A percentile compares a stretch with the other conserved stretches of the same genome.
Evolutionary conservation across 768 basidiomycete species (phyloP).

Genomic region (Ephemerocybe angulata): DNA sequence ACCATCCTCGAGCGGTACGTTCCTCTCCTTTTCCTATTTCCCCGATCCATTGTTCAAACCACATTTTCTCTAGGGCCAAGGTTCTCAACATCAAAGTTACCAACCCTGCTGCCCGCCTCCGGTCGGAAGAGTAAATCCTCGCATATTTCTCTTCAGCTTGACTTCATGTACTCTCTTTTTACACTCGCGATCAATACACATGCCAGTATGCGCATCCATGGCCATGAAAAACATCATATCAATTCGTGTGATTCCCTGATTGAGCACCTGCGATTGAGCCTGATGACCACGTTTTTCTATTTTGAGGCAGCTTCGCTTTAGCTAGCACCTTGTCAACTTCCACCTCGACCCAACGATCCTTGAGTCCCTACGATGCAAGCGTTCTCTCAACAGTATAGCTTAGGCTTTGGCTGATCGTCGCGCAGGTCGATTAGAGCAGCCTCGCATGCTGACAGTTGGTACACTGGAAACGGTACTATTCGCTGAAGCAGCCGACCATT

Average conservation of each 20-base stretch:
- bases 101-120: conserved; percentile 87
- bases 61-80: conserved; percentile 57
- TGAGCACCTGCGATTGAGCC: not conserved
- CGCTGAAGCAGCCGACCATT: not conserved
- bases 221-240: not conserved
- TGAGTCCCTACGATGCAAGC: conserved; percentile 2
- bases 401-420: not conserved
- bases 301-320: conserved; percentile 2
- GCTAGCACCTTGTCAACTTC: not conserved
- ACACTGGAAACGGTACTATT: conserved; percentile 59
- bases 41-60: conserved; percentile 1
- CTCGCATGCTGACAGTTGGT: conserved; percentile 91
- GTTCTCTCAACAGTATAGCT: not conserved
- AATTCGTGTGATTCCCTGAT: not conserved
- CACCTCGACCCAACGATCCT: not conserved
- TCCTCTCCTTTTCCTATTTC: not conserved
- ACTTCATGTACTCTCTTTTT: conserved; percentile 47
- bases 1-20: conserved; percentile 82
- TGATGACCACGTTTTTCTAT: not conserved
- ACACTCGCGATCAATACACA: conserved; percentile 53
- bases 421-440: conserved; percentile 41
- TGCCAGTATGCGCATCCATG: conserved; percentile 26
- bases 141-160: conserved; percentile 31
- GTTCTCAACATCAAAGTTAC: conserved; percentile 89
- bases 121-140: conserved; percentile 82